Evolutionary conservation across 306 rosid species (phyloP), one percentile per base, ranked within the genome.

Genomic region (Quillaja saponaria): DNA sequence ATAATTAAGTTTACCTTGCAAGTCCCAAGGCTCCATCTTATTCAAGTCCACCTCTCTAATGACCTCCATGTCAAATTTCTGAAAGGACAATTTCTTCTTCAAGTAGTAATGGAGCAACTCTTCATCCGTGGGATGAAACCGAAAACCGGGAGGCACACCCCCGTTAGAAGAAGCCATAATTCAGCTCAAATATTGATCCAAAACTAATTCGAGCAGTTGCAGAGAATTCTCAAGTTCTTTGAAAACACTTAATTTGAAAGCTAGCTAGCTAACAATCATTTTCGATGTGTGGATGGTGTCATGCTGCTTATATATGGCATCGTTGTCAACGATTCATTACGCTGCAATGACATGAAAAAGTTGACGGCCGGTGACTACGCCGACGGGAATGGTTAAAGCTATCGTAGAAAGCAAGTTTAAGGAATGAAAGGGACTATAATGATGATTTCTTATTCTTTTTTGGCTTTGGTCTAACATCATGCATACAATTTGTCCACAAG

Each of bases 291-390:
- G 31, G 64, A 25, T 74, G 61, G 48, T 64, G 74, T 54, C 74
- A 60, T 70, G 69, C 56, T 6, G 21, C 17, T 73, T 82, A 80
- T 73, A 79, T 88, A 83, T 66, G 17, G 58, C 37, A 44, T 49
- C 51, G 56, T 63, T 72, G 87, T 81, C 90, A 83, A 88, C 81
- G 85, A 76, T 50, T 64, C 71, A 45, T 31, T 33, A 35, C 45
- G 39, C 59, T 44, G 63, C 61, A 66, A 39, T 72, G 68, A 58
- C 66, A 57, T 50, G 78, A 50, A 75, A 78, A 76, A 74, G 90
- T 86, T 91, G 95, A 88, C 95, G 83, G 87, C 92, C 98, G 90
- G 88, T 82, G 87, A 86, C 96, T 82, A 82, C 98, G 98, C 92
- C 92, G 74, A 67, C 81, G 95, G 95, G 63, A 50, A 61, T 75